Base-by-base conservation (phyloP, 2,329 filamentous ascomycete genomes). In the Ceratocystis variospora region DNA sequence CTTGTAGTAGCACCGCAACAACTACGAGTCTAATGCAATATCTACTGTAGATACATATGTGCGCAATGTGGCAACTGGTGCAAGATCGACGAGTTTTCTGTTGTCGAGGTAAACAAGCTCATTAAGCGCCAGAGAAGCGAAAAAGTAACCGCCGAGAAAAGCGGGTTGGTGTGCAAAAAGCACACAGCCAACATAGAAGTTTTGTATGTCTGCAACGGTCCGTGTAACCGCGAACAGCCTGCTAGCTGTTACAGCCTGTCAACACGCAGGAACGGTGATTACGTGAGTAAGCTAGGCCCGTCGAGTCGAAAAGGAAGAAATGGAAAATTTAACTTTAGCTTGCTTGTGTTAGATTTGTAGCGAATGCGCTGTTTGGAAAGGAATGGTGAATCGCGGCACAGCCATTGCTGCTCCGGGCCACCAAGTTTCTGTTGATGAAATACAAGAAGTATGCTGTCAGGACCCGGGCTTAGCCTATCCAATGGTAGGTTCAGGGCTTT, bases 21-120 rank as follows among this genome's bases (percentile, higher is more conserved):
- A 53, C 22, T n/a, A 12, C 12, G 12, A 37, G 17, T 31, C 55
- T 59, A 59, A 59, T 17, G 8, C 8, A 15, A 8, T n/a, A n/a
- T 33, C 12, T 59, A 15, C 28, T 19, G 28, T 19, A 59, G 55
- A 31, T 59, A 59, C 28, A 59, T 59, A 10, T 77, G 76, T 71
- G 72, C 73, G 37, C 68, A 73, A 19, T 76, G 76, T 2, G 71
- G 72, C n/a, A 75, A 77, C 65, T 77, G 73, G 74, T 75, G 74
- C 61, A 64, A 71, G 0, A 63, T 73, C 1, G 61, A 69, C 2
- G 68, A 68, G 2, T 77, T 77, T 66, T 76, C 75, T 4, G 70
- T 70, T 5, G 72, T 67, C 3, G 74, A 77, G 62, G 73, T 73
- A 63, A 71, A 69, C 19, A 63, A 72, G 5, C 61, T 76, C 10